These are phyloP conservation scores for Chlamydomonas incerta DNA, from an alignment of 139 green algal genomes.

Conservation along the genomic window DNA sequence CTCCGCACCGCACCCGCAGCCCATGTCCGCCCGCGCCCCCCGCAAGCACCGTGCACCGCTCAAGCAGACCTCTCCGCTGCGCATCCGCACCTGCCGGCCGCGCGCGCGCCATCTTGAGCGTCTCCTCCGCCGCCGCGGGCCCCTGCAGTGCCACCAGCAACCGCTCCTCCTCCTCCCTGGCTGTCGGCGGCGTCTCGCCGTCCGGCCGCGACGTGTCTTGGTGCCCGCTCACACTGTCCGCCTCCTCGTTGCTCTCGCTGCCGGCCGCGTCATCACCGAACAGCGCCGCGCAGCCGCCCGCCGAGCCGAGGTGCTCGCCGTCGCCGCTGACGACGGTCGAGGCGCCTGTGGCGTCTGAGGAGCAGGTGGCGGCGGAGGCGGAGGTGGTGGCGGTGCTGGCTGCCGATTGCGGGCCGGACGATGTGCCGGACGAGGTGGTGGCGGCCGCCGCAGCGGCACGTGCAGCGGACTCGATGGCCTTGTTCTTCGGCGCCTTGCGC, in stretches of 20 bases:
- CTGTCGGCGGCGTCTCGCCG: not conserved
- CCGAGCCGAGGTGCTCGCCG: too few relatives aligned
- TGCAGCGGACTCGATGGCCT: slow-evolving; percentile 29
- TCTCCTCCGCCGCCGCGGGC: slow-evolving; percentile 21
- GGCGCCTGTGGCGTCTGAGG: too few relatives aligned
- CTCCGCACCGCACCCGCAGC: too few relatives aligned
- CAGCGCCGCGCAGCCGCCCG: too few relatives aligned
- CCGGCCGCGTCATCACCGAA: not conserved
- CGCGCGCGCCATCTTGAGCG: slow-evolving; percentile 24
- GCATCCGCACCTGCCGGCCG: slow-evolving; percentile 19
- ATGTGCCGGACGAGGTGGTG: not conserved
- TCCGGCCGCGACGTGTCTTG: slow-evolving; percentile 27
- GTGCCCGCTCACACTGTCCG: not conserved
- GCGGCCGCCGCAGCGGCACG: not conserved
- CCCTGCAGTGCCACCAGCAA: slow-evolving; percentile 32
- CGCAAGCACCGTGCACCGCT: too few relatives aligned
- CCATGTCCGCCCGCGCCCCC: too few relatives aligned
- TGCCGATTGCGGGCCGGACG: too few relatives aligned
- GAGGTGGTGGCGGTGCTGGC: too few relatives aligned
- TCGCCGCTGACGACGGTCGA: too few relatives aligned
- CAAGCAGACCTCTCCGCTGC: too few relatives aligned
- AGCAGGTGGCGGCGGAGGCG: too few relatives aligned
- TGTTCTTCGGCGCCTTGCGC: slow-evolving; percentile 40
- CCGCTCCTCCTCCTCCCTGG: slow-evolving; percentile 38
- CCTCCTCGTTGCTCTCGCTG: slow-evolving; percentile 14